Percentiles rank a stretch among this genome's conserved stretches.
phyloP scores from a whole-genome alignment of 495 filamentous ascomycete genomes.

The Rhypophila decipiens region DNA sequence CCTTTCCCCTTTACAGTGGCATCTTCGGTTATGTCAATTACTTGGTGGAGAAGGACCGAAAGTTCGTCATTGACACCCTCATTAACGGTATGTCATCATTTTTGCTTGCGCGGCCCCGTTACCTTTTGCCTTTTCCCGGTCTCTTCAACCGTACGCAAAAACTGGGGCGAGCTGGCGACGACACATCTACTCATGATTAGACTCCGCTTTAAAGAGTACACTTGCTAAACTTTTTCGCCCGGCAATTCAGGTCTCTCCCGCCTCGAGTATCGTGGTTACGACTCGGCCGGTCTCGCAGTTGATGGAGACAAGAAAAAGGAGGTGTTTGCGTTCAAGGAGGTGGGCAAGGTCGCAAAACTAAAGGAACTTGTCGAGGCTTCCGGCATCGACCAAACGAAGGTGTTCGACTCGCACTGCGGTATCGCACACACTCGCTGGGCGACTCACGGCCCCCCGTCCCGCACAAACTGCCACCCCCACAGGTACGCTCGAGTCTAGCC shows the following conservation, averaged over 20 bases:
- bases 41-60: conserved; percentile 92
- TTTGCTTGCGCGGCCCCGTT: conserved; percentile 4
- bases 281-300: conserved; percentile 91
- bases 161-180: not conserved
- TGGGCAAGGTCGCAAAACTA: conserved; percentile 95
- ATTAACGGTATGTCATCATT: conserved; percentile 70
- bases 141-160: conserved; percentile 5
- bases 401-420: conserved; percentile 94
- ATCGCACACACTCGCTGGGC: conserved; percentile 99
- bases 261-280: conserved; percentile 94
- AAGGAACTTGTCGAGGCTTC: conserved; percentile 83
- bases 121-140: conserved; percentile 5
- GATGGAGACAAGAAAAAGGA: conserved; percentile 99
- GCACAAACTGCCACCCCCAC: conserved; percentile 96
- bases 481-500: conserved; percentile 64
- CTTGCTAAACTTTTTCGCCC: conserved; percentile 16
- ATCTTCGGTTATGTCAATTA: conserved; percentile 97
- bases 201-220: conserved; percentile 7
- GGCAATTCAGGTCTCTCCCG: conserved; percentile 58
- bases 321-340: conserved; percentile 96
- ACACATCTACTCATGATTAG: not conserved
- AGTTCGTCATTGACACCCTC: conserved; percentile 88
- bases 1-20: conserved; percentile 52
- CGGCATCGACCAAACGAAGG: conserved; percentile 77
- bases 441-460: conserved; percentile 90